A percentile compares a stretch with the other conserved stretches of the same genome.
Conservation (phyloP, 2,329 filamentous ascomycete genomes). For the Fusarium begoniae region DNA sequence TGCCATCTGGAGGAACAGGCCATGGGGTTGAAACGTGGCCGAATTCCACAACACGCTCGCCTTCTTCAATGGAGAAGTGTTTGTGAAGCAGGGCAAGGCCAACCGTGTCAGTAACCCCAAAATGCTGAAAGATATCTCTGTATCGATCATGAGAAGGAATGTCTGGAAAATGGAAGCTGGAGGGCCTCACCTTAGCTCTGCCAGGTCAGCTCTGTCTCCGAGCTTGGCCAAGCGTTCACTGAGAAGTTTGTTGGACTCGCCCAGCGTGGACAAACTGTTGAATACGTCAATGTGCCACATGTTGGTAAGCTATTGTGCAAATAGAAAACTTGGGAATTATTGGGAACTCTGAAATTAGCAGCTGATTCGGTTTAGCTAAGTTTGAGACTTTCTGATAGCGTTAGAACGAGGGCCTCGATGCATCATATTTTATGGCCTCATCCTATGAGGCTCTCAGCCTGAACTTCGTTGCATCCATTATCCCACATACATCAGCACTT, state of each 20-base stretch:
- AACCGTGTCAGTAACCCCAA: not conserved
- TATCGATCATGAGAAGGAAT: not conserved
- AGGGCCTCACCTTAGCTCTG: not conserved
- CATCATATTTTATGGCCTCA: not conserved
- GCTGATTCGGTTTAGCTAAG: not conserved
- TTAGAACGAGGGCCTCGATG: not conserved
- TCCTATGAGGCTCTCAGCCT: not conserved
- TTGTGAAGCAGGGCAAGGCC: not conserved
- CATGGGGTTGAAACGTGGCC: not conserved
- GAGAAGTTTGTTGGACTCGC: not conserved
- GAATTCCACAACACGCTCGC: not conserved
- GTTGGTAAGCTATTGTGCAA: not conserved
- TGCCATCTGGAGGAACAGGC: not conserved
- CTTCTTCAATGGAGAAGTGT: not conserved
- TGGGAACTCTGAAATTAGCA: not conserved
- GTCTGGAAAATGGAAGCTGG: fast-evolving
- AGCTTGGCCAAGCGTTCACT: not conserved
- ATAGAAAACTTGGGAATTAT: not conserved
- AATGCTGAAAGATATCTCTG: not conserved
- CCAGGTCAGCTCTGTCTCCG: not conserved
- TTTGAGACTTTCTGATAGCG: not conserved
- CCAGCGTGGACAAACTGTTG: not conserved
- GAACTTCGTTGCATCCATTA: not conserved
- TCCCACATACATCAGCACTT: not conserved
- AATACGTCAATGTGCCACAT: not conserved